Percentiles rank a stretch among this genome's conserved stretches.
These are phyloP conservation scores for Fusarium chaquense DNA, from an alignment of 2,329 filamentous ascomycete genomes.

Conservation along the genomic window DNA sequence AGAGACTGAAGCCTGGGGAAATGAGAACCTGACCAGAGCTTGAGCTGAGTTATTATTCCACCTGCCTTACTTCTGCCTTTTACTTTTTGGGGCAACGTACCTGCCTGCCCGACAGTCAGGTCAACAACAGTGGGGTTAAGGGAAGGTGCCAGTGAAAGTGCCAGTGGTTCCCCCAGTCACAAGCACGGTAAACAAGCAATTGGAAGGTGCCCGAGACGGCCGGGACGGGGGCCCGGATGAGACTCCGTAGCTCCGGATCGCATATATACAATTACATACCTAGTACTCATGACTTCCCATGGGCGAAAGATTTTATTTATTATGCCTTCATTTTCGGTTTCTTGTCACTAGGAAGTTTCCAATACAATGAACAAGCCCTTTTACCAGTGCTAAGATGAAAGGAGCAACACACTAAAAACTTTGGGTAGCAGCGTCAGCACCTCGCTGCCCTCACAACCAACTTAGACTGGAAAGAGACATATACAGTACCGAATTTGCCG, in stretches of 20 bases:
- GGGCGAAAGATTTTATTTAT: not conserved
- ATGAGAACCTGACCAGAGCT: conserved; percentile 15
- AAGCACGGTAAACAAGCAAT: conserved; percentile 31
- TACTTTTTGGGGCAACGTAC: not conserved
- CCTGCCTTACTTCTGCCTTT: not conserved
- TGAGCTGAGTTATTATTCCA: not conserved
- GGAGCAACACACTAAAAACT: not conserved
- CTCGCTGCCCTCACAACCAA: conserved; percentile 4
- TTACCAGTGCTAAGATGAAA: not conserved
- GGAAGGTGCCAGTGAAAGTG: conserved; percentile 30
- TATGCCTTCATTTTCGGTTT: no score
- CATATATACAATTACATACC: not conserved
- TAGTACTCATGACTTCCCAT: not conserved
- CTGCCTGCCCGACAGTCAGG: conserved; percentile 17
- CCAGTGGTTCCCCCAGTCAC: conserved; percentile 16
- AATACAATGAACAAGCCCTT: not conserved
- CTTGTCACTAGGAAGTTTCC: not conserved
- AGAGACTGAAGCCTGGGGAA: not conserved
- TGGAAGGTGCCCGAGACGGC: conserved; percentile 12
- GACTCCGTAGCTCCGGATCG: conserved; percentile 16
- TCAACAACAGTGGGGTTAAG: conserved; percentile 38
- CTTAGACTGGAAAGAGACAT: not conserved
- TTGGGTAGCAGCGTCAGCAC: conserved; percentile 18
- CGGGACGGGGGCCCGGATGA: conserved; percentile 35
- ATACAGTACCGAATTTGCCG: conserved; percentile 8